Evolutionary conservation across 1,139 yeast species (phyloP).

Genomic region (Blastobotrys ciferrii): DNA sequence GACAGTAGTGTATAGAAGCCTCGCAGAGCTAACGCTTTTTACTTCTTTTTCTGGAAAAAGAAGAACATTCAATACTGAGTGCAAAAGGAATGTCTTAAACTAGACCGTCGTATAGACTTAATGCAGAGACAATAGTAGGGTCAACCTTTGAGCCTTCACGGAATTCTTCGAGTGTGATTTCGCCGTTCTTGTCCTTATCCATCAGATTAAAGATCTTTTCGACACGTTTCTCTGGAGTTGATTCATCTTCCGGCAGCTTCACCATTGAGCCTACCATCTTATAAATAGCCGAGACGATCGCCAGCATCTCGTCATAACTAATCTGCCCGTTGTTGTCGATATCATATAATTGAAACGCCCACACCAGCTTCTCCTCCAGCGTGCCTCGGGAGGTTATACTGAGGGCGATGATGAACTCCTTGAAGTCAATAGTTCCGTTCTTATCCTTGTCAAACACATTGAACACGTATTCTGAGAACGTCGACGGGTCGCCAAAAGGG

Average conservation of each 20-base stretch:
- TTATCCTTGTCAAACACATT: slow-evolving; percentile 83
- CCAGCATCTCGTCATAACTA: slow-evolving; percentile 71
- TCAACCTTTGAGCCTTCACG: slow-evolving; percentile 77
- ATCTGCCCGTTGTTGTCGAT: slow-evolving; percentile 74
- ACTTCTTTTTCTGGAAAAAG: no score
- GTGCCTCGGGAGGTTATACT: slow-evolving; percentile 89
- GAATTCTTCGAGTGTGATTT: slow-evolving; percentile 77
- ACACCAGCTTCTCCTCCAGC: slow-evolving; percentile 77
- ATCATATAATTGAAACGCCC: slow-evolving; percentile 84
- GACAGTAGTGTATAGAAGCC: no score
- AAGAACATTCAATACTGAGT: no score
- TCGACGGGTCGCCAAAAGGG: slow-evolving; percentile 96
- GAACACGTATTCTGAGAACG: slow-evolving; percentile 85
- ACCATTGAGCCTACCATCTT: slow-evolving; percentile 97
- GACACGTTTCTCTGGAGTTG: slow-evolving; percentile 86
- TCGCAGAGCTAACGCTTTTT: no score
- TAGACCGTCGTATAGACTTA: slow-evolving; percentile 60
- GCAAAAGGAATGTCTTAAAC: slow-evolving; percentile 24
- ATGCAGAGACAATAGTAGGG: slow-evolving; percentile 75
- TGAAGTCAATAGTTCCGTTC: slow-evolving; percentile 82
- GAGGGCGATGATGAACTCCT: slow-evolving; percentile 85
- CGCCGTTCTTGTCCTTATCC: slow-evolving; percentile 68
- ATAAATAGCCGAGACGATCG: slow-evolving; percentile 79
- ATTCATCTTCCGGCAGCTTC: slow-evolving; percentile 83
- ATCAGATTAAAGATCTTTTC: slow-evolving; percentile 72